Conservation (phyloP, 176 grass and related monocot genomes). For the Aegilops bicornis region DNA sequence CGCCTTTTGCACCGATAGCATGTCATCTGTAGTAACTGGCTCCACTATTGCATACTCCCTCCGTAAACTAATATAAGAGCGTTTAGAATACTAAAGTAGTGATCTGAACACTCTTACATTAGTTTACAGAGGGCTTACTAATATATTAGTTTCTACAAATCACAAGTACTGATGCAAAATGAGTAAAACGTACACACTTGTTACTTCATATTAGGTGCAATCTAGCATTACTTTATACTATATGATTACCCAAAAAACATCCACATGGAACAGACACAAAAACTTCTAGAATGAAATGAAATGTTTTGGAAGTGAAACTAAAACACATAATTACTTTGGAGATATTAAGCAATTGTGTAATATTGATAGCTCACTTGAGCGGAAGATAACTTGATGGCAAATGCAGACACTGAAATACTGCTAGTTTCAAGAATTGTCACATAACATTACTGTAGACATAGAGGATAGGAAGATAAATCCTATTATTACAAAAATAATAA, state of each 20-base stretch:
- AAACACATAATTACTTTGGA: background rate
- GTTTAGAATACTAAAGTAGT: too few relatives aligned
- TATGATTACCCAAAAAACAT: background rate
- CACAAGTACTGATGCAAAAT: background rate
- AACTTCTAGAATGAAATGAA: background rate
- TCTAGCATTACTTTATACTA: background rate
- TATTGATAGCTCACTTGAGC: background rate
- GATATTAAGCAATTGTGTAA: background rate
- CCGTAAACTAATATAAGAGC: too few relatives aligned
- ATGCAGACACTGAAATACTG: constrained; percentile 2
- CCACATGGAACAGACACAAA: constrained; percentile 12
- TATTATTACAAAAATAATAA: background rate
- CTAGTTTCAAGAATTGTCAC: background rate
- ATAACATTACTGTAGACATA: background rate
- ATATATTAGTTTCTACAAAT: constrained; percentile 13
- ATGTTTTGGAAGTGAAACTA: background rate
- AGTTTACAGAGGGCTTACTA: background rate
- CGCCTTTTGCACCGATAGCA: background rate
- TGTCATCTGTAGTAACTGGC: background rate
- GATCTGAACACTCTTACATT: too few relatives aligned
- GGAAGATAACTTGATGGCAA: background rate
- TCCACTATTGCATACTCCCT: background rate
- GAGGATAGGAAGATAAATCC: background rate
- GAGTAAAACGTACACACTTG: background rate
- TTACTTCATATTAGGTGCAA: background rate